Evolutionary conservation across 1,284 basidiomycete species (phyloP), one percentile per base, ranked within the genome.

Genomic region (Sanghuangporus baumii): DNA sequence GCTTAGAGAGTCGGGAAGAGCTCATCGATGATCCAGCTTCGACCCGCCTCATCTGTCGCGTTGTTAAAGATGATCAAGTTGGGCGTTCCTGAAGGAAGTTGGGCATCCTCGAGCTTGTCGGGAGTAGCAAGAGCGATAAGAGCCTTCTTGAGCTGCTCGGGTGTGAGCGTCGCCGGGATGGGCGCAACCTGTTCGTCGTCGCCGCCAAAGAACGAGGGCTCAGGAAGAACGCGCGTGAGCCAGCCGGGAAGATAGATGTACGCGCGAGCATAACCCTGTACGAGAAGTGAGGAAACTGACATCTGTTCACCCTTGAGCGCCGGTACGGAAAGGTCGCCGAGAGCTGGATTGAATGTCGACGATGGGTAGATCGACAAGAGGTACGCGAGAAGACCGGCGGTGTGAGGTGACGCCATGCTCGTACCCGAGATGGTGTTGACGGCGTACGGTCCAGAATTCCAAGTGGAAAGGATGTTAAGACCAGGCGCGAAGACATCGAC

Each of bases 31-130:
- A 60, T 14, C 64, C 64, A 65, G 52, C 34, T 62, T 18, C 46
- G 31, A 9, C 64, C 64, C 5, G 26, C 36, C 38, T 36, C 61
- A 38, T 65, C 60, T 31, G 89, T 92, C n/a, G 85, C 89, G 69
- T 94, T 94, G 81, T 93, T 94, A 79, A 86, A 93, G 61, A 91
- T 82, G 70, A 94, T 78, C 69, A 87, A 69, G 78, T 94, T 94
- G 63, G 83, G 78, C 1, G 89, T 88, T 26, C 82, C 76, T 4
- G 67, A 66, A 1, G 85, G 84, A 11, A 88, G 70, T 14, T 26
- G 36, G 14, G 20, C 20, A 20, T 79, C 77, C 1, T 69, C 66
- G 23, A 96, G 76, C 40, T 80, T 66, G 63, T 76, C 83, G n/a
- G 71, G 69, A 59, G 81, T 87, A 23, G 88, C 78, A 14, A 96